Conservation (phyloP, 202 grass and related monocot genomes). For the Carex arenaria region DNA sequence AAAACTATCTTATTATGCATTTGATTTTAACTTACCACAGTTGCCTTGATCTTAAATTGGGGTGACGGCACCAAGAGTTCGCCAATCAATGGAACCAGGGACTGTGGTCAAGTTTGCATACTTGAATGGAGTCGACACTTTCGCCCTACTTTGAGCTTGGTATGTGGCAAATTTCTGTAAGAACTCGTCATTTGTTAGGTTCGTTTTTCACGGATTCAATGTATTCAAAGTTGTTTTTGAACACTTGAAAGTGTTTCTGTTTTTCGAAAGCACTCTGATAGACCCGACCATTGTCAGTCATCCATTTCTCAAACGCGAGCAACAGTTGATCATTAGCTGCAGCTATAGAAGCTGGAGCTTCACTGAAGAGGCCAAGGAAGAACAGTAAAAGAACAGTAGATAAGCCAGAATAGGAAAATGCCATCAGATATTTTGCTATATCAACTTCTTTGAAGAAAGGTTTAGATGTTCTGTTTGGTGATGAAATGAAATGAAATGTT, state of each 20-base stretch:
- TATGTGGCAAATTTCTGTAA: neutral
- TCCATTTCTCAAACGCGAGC: slow-evolving; percentile 23
- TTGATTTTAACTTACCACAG: slow-evolving; percentile 18
- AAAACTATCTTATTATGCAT: neutral
- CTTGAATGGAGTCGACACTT: neutral
- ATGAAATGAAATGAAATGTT: neutral
- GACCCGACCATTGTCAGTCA: neutral
- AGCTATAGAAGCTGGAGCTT: neutral
- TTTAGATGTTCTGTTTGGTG: neutral
- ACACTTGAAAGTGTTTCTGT: slow-evolving; percentile 33
- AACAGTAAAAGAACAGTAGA: neutral
- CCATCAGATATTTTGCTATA: neutral
- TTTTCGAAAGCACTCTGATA: slow-evolving; percentile 26
- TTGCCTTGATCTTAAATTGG: slow-evolving; percentile 33
- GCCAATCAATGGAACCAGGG: slow-evolving; percentile 33
- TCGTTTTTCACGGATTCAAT: slow-evolving; percentile 41
- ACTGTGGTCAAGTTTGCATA: neutral
- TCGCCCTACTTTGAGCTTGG: neutral
- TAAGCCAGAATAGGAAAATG: neutral
- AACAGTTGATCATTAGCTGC: neutral
- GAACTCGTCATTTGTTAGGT: slow-evolving; percentile 39
- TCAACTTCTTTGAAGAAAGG: neutral
- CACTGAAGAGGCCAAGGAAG: neutral
- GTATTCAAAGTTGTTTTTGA: slow-evolving; percentile 27
- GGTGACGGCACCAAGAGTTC: slow-evolving; percentile 27